These are phyloP conservation scores for Didymella lethalis DNA, from an alignment of 2,329 filamentous ascomycete species.

Conservation along the genomic window DNA sequence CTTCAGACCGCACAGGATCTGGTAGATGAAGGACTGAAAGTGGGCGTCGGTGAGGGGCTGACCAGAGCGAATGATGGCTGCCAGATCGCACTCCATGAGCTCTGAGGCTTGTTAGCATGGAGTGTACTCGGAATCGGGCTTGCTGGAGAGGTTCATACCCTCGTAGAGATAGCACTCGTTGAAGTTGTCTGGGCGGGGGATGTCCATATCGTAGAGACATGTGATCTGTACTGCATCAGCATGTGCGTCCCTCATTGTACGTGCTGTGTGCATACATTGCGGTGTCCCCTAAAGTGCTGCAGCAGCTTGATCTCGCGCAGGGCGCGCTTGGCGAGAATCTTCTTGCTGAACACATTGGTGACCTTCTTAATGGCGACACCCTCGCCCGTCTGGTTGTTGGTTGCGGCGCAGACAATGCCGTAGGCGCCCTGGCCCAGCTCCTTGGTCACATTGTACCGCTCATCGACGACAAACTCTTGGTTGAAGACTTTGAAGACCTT, in stretches of 20 bases:
- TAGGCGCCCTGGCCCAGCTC: slow-evolving; percentile 98
- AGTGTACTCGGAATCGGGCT: neutral
- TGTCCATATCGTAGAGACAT: slow-evolving; percentile 99
- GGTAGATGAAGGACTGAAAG: slow-evolving; percentile 99
- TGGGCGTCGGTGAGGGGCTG: slow-evolving; percentile 97
- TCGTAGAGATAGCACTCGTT: slow-evolving; percentile 99
- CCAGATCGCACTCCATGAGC: slow-evolving; percentile 98
- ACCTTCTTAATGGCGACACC: slow-evolving; percentile 99
- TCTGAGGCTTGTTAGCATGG: slow-evolving; percentile 64
- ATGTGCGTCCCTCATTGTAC: slow-evolving; percentile 3
- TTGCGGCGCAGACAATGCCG: slow-evolving; percentile 96
- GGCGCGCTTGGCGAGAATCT: slow-evolving; percentile 97
- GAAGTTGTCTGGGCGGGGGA: slow-evolving; percentile 95
- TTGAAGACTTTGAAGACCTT: slow-evolving; percentile 82
- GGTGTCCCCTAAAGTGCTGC: slow-evolving; percentile 84
- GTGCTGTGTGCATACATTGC: slow-evolving; percentile 51
- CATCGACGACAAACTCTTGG: slow-evolving; percentile 98
- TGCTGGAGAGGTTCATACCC: slow-evolving; percentile 61
- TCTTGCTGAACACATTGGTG: slow-evolving; percentile 99
- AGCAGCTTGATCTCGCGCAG: slow-evolving; percentile 98
- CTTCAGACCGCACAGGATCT: slow-evolving; percentile 98
- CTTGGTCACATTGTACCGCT: slow-evolving; percentile 98
- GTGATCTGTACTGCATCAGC: slow-evolving; percentile 76
- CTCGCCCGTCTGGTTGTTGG: slow-evolving; percentile 88
- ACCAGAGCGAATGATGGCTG: slow-evolving; percentile 95